Evolutionary conservation across 1,139 yeast genomes (phyloP).

Genomic region (Geotrichum fermentans): DNA sequence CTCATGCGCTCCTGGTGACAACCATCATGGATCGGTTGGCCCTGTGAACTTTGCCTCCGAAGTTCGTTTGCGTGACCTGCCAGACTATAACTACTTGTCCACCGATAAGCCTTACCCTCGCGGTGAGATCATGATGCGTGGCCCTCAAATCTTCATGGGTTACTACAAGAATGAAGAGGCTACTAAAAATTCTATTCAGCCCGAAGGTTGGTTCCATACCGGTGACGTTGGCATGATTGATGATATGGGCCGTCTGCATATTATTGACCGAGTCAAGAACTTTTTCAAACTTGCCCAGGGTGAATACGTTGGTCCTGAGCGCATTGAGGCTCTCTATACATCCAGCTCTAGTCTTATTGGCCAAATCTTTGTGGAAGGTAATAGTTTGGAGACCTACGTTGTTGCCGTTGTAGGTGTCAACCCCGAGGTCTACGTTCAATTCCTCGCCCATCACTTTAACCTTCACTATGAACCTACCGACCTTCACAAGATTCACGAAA

Average conservation of each 20-base stretch:
- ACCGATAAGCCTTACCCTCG: conserved; percentile 47
- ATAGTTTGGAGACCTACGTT: conserved; percentile 53
- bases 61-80: conserved; percentile 58
- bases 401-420: conserved; percentile 66
- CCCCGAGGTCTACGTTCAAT: conserved; percentile 37
- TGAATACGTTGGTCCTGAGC: conserved; percentile 76
- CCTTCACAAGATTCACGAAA: conserved; percentile 30
- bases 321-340: conserved; percentile 61
- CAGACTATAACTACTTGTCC: conserved; percentile 59
- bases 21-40: conserved; percentile 57
- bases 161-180: conserved; percentile 58
- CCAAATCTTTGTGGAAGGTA: conserved; percentile 67
- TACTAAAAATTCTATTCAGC: conserved; percentile 50
- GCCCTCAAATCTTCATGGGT: conserved; percentile 58
- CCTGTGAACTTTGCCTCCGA: conserved; percentile 51
- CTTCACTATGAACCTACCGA: conserved; percentile 29
- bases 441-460: conserved; percentile 29
- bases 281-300: conserved; percentile 80
- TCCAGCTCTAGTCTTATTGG: conserved; percentile 49
- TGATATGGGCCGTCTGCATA: conserved; percentile 50
- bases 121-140: conserved; percentile 62
- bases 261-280: conserved; percentile 73
- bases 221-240: conserved; percentile 68
- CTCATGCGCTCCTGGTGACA: conserved; percentile 45
- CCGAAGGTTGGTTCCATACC: conserved; percentile 71